Base-by-base conservation (phyloP, 1,139 yeast species). In the Arxiozyma slooffiae region DNA sequence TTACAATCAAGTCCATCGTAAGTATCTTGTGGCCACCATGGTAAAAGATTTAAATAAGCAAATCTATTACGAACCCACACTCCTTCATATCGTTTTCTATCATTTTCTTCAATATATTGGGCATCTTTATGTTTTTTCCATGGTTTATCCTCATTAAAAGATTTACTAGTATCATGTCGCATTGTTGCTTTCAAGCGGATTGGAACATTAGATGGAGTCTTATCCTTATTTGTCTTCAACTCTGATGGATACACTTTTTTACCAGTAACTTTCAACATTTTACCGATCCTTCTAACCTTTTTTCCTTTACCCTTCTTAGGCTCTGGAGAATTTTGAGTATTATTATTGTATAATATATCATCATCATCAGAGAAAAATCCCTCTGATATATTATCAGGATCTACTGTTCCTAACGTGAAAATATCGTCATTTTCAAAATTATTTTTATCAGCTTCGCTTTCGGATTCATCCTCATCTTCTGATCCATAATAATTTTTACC, bases 31-130 rank as follows among this genome's bases (percentile, higher is more conserved):
- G 60, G 52, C 61, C 66, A 63, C 67, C 67, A 61, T 4, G 63
- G 60, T 40, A 63, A 57, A n/a, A 67, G 57, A 49, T 71, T 75
- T 54, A 83, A 64, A 60, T 85, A 84, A 11, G 72, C 61, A 1
- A 94, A 95, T 54, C 79, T 79, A 62, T 92, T 92, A 46, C 95
- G 81, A 0, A 85, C 95, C 96, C 96, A 92, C 23, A 92, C 77
- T 17, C 95, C 95, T 66, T 89, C 97, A 66, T 90, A 92, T 47
- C 97, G 70, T 62, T 88, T 89, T 53, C 87, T 74, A 64, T 92
- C 97, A 39, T 74, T 76, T 30, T 83, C 89, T 0, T 85, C 76
- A 14, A 89, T 75, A 49, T 71, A 73, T 46, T 73, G 73, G 11
- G 81, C 73, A 55, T 81, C 85, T 41, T 72, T 73, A 63, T 88